Evolutionary conservation across 257 asterid species (phyloP).

Genomic region (Solanum okadae): DNA sequence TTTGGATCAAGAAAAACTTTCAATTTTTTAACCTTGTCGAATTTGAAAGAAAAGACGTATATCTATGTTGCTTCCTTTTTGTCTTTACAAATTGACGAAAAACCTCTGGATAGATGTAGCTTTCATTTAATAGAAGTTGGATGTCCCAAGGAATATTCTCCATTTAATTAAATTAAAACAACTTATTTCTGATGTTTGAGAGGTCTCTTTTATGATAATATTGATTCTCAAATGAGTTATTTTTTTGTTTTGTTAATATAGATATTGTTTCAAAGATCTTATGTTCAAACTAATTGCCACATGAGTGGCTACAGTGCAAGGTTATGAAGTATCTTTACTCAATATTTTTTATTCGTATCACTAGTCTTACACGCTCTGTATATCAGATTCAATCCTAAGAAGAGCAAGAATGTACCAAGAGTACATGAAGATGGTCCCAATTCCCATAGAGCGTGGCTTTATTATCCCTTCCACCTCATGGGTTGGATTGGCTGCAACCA

Average conservation of each 20-base stretch:
- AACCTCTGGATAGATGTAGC: background rate
- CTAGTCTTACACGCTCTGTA: background rate
- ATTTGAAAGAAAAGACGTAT: background rate
- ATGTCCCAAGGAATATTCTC: background rate
- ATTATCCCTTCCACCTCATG: slow-evolving; percentile 54
- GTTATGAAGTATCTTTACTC: background rate
- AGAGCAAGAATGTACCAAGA: slow-evolving; percentile 42
- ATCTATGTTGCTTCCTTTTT: background rate
- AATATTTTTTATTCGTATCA: background rate
- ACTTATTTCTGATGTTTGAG: background rate
- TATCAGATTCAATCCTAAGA: slow-evolving; percentile 28
- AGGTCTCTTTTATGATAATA: background rate
- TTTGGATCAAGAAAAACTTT: too few species aligned
- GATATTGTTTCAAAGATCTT: background rate
- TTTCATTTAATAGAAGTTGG: background rate
- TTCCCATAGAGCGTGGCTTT: slow-evolving; percentile 40
- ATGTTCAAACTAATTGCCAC: background rate
- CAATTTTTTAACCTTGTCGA: background rate
- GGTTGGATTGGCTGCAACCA: slow-evolving; percentile 51
- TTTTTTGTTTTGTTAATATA: background rate
- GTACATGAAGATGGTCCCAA: slow-evolving; percentile 45
- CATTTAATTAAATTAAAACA: background rate
- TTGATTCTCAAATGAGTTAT: background rate
- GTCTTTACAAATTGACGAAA: background rate
- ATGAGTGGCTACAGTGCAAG: background rate